These are phyloP conservation scores for Botrytis medusae DNA, from an alignment of 2,329 filamentous ascomycete genomes.

Conservation along the genomic window DNA sequence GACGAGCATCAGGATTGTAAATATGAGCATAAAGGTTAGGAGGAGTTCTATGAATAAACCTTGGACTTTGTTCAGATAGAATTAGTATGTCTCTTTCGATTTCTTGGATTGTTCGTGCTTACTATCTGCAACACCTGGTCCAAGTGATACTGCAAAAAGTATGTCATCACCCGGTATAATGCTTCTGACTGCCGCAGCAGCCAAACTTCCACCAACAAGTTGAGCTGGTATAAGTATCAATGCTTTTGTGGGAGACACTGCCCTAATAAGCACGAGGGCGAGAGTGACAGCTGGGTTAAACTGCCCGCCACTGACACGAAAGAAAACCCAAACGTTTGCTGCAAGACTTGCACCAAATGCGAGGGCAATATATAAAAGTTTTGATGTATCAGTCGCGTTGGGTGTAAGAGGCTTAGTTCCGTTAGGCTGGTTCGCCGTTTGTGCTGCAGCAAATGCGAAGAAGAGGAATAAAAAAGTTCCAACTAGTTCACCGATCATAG, in stretches of 20 bases:
- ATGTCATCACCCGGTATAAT: constrained; percentile 28
- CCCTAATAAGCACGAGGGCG: constrained; percentile 39
- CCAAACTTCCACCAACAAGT: constrained; percentile 37
- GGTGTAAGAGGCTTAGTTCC: constrained; percentile 10
- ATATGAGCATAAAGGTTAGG: constrained; percentile 47
- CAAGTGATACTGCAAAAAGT: constrained; percentile 18
- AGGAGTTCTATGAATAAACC: constrained; percentile 50
- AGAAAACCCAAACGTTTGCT: constrained; percentile 58
- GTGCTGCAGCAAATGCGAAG: constrained; percentile 32
- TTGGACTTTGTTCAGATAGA: constrained; percentile 33
- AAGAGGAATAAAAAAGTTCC: constrained; percentile 46
- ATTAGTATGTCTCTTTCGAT: background rate
- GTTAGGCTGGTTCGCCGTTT: constrained; percentile 27
- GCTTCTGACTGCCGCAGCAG: constrained; percentile 43
- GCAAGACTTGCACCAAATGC: constrained; percentile 45
- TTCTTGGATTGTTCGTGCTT: background rate
- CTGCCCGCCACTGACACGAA: constrained; percentile 49
- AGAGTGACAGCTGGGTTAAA: constrained; percentile 41
- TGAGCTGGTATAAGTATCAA: constrained; percentile 35
- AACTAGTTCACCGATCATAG: constrained; percentile 49
- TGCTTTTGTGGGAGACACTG: constrained; percentile 33
- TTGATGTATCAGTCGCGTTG: constrained; percentile 33
- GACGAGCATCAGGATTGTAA: constrained; percentile 50
- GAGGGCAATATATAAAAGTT: constrained; percentile 41
- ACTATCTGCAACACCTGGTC: constrained; percentile 13